Conservation (phyloP, 441 rosid species). For the Adansonia grandidieri region DNA sequence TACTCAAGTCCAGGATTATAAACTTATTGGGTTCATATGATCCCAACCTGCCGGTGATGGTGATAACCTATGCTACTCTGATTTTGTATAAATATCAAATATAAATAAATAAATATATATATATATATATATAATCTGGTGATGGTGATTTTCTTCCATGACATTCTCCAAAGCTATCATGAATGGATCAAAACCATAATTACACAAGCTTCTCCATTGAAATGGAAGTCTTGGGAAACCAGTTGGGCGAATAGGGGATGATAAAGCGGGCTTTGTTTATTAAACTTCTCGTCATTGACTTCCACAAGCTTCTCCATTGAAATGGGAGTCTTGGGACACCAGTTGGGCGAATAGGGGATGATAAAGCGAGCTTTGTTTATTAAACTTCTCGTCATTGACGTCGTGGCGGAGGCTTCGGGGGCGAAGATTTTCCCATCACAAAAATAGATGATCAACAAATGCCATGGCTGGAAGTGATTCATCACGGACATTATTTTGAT, state of each 20-base stretch:
- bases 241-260: slow-evolving; percentile 33
- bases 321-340: slow-evolving; percentile 17
- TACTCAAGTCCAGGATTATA: not conserved
- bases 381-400: too few species aligned
- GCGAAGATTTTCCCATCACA: too few species aligned
- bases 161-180: slow-evolving; percentile 52
- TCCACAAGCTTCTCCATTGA: not conserved
- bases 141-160: slow-evolving; percentile 31
- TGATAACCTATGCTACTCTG: not conserved
- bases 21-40: not conserved
- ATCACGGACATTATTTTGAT: too few species aligned
- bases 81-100: too few species aligned
- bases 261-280: slow-evolving; percentile 10
- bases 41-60: not conserved
- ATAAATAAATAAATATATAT: not conserved
- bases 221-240: slow-evolving; percentile 33
- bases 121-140: not conserved
- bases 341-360: slow-evolving; percentile 32
- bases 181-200: slow-evolving; percentile 53
- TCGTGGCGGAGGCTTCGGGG: too few species aligned
- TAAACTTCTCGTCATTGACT: too few species aligned
- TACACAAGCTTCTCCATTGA: slow-evolving; percentile 13
- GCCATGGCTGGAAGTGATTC: too few species aligned
- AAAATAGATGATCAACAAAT: too few species aligned
- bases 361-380: slow-evolving; percentile 11